Conservation (phyloP, 257 asterid species). For the Lavandula angustifolia region DNA sequence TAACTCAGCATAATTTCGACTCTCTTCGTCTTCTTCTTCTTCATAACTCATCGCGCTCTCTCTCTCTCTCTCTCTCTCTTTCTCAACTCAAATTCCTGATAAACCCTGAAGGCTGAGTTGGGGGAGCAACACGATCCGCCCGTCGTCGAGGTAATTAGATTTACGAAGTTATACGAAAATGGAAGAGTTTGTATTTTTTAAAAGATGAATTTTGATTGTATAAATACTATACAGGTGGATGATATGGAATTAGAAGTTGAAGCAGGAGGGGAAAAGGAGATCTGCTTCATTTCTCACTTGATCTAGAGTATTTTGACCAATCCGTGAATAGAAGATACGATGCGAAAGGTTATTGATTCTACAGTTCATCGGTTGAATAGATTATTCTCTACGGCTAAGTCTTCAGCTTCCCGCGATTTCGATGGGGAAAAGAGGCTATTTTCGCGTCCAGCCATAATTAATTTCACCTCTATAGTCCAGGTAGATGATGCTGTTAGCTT, state of each 20-base stretch:
- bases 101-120: no score
- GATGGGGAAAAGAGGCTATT: slow-evolving; percentile 1
- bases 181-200: background rate
- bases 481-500: slow-evolving; percentile 35
- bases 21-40: no score
- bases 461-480: slow-evolving; percentile 15
- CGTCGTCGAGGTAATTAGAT: background rate
- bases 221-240: background rate
- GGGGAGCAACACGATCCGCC: no score
- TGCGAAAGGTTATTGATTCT: slow-evolving; percentile 16
- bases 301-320: background rate
- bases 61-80: no score
- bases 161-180: background rate
- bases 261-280: background rate
- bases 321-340: background rate
- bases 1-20: no score
- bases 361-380: background rate
- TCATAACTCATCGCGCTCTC: no score
- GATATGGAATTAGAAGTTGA: background rate
- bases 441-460: slow-evolving; percentile 9
- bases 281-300: background rate
- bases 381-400: slow-evolving; percentile 9
- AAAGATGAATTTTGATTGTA: background rate
- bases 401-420: background rate
- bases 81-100: no score